Percentiles rank a stretch among this genome's conserved stretches.
These are phyloP conservation scores for Pilaira anomala DNA, from an alignment of 192 early-diverging fungal genomes.

Conservation along the genomic window DNA sequence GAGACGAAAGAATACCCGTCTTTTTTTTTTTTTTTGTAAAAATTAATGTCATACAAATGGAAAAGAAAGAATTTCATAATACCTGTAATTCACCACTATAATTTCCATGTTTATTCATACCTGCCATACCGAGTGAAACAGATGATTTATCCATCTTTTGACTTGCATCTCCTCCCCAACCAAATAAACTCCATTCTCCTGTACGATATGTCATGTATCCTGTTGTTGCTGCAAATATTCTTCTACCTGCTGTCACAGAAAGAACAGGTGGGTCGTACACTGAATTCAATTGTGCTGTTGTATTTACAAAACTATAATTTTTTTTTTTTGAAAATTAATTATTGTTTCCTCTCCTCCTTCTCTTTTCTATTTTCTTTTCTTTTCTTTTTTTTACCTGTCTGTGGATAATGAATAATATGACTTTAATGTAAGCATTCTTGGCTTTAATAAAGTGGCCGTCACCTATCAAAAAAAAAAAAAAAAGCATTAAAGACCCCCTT, in stretches of 20 bases:
- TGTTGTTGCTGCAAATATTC: constrained; percentile 59
- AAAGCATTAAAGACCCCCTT: background rate
- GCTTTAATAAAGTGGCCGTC: constrained; percentile 27
- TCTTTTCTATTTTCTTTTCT: too few species aligned
- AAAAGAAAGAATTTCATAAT: background rate
- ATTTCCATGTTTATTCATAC: constrained; percentile 39
- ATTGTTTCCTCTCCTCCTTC: too few species aligned
- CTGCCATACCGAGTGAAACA: constrained; percentile 48
- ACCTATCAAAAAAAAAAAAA: constrained; percentile 5
- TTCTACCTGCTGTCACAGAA: constrained; percentile 59
- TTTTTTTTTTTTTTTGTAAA: constrained; percentile 14
- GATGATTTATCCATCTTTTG: constrained; percentile 42
- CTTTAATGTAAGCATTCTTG: constrained; percentile 30
- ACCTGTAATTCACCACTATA: constrained; percentile 52
- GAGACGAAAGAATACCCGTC: constrained; percentile 52
- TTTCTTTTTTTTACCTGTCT: constrained; percentile 19
- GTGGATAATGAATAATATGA: constrained; percentile 30
- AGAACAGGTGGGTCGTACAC: constrained; percentile 64
- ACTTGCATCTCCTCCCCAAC: constrained; percentile 50
- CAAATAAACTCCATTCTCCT: constrained; percentile 66
- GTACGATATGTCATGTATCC: constrained; percentile 76
- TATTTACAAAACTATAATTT: constrained; percentile 61
- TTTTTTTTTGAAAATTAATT: background rate
- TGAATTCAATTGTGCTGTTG: constrained; percentile 50
- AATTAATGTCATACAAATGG: background rate